phyloP scores from a whole-genome alignment of 345 rosid genomes.

The Linum usitatissimum region DNA sequence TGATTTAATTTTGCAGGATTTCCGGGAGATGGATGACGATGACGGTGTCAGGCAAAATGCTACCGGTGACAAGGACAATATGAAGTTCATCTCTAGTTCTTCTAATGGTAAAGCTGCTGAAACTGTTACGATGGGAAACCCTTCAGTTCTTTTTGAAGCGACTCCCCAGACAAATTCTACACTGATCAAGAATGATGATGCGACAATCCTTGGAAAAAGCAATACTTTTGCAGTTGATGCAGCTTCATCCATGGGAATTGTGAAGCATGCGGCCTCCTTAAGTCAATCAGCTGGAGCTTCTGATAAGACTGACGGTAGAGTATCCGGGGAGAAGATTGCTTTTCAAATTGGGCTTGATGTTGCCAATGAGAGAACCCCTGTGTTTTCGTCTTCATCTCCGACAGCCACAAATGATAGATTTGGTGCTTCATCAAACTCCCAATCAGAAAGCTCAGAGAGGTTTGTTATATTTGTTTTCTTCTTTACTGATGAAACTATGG shows the following conservation, averaged over 20 bases:
- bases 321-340: conserved; percentile 22
- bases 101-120: conserved; percentile 25
- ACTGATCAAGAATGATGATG: conserved; percentile 25
- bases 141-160: conserved; percentile 25
- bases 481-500: no score
- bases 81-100: conserved; percentile 21
- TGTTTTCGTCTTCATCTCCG: conserved; percentile 5
- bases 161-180: conserved; percentile 18
- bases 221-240: conserved; percentile 17
- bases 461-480: conserved; percentile 12
- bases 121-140: conserved; percentile 20
- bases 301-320: conserved; percentile 18
- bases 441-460: conserved; percentile 35
- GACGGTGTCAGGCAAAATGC: conserved; percentile 19
- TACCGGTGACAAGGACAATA: conserved; percentile 26
- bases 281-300: conserved; percentile 24
- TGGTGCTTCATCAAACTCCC: conserved; percentile 16
- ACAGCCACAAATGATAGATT: conserved; percentile 20
- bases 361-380: conserved; percentile 20
- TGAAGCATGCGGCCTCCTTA: conserved; percentile 21
- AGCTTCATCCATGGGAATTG: conserved; percentile 22
- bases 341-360: conserved; percentile 26
- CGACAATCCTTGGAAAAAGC: conserved; percentile 29
- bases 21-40: conserved; percentile 63
- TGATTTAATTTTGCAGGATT: conserved; percentile 38